Evolutionary conservation across 495 filamentous ascomycete genomes (phyloP), one percentile per base, ranked within the genome.

Genomic region (Xylaria acuta): DNA sequence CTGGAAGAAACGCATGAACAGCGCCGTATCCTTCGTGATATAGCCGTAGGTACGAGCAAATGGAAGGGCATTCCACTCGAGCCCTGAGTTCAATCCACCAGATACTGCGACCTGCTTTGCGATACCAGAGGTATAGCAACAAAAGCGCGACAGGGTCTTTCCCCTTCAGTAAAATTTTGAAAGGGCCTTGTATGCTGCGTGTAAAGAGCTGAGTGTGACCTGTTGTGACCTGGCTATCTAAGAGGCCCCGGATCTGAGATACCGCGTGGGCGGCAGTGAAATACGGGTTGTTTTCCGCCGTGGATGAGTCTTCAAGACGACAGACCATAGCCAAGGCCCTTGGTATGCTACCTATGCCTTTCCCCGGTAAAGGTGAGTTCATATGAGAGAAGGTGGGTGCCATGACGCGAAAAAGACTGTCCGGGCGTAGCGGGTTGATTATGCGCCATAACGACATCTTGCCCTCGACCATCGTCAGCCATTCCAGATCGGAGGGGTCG

Each of bases 121-220:
- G 66, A 63, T 84, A 87, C 85, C 85, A 87, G 22, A 84, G 71
- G 75, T 81, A 84, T 0, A 87, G 76, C 74, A 87, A 73, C 72
- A 87, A 72, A 0, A 87, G 77, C 5, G 85, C 82, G 5, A 75
- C 58, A 34, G 84, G 82, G 43, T 86, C 83, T 71, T 72, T 85
- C 30, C 64, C 25, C 69, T 67, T 69, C 11, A 86, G 74, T 59
- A 86, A 73, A 0, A 54, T 53, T 74, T 80, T 72, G 53, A 83
- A 86, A 8, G 32, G 9, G 7, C 67, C 67, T 2, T 38, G 6
- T 20, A 69, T 60, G 40, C 22, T 60, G 7, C 53, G 14, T 38
- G 54, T 69, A 12, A 69, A 69, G 14, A 62, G 22, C 6, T 34
- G 16, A 16, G 54, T 62, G 20, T 62, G 53, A 22, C 67, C 67